These are phyloP conservation scores for Ceratocystiopsis minuta DNA, from an alignment of 2,329 filamentous ascomycete species.

Conservation along the genomic window DNA sequence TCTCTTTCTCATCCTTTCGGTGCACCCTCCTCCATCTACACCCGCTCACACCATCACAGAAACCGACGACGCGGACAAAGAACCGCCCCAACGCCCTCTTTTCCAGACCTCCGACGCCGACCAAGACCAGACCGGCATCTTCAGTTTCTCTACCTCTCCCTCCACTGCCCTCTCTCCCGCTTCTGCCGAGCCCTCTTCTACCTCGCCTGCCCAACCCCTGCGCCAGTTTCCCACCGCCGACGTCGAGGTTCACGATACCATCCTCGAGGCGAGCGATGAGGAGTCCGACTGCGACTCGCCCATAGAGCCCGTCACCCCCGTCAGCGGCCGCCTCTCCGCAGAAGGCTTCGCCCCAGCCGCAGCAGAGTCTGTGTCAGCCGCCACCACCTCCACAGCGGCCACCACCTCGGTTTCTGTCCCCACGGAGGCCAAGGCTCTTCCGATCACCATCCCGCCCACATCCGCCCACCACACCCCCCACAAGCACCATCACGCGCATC, in stretches of 20 bases:
- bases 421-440: too few relatives aligned
- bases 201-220: conserved; percentile 22
- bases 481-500: conserved; percentile 5
- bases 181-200: conserved; percentile 6
- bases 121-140: not conserved
- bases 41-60: conserved; percentile 2
- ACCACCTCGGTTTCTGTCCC: too few relatives aligned
- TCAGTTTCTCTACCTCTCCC: not conserved
- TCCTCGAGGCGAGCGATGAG: conserved; percentile 40
- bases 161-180: not conserved
- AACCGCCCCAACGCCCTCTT: conserved; percentile 4
- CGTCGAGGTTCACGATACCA: conserved; percentile 29
- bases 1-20: not conserved
- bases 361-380: conserved; percentile 7
- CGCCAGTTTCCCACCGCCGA: conserved; percentile 25
- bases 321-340: conserved; percentile 37
- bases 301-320: conserved; percentile 43
- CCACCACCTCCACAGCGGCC: too few relatives aligned
- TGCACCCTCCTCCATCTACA: too few relatives aligned
- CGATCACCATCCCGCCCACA: too few relatives aligned
- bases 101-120: not conserved
- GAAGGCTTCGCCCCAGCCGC: conserved; percentile 28
- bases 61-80: conserved; percentile 6
- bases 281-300: conserved; percentile 41
- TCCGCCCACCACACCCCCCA: not conserved